These are phyloP conservation scores for Centrapalus pauciflorus DNA, from an alignment of 129 eudicot species.

Conservation along the genomic window DNA sequence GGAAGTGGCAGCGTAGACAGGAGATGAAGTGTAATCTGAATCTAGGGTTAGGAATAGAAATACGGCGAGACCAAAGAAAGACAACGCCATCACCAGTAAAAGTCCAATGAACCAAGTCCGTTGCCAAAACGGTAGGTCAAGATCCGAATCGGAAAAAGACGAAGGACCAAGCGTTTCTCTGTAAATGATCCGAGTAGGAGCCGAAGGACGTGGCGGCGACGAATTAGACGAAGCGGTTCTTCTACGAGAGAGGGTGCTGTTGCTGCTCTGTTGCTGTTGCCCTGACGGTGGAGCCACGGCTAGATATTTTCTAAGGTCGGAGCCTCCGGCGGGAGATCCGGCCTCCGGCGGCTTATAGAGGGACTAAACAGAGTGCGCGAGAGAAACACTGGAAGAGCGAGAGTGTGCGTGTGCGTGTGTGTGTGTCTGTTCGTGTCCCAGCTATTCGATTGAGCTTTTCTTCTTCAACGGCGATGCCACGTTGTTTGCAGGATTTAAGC, in stretches of 20 bases:
- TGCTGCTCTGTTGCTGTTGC: constrained; percentile 36
- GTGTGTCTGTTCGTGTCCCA: neutral
- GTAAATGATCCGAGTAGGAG: constrained; percentile 62
- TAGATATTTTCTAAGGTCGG: constrained; percentile 30
- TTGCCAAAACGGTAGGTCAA: constrained; percentile 72
- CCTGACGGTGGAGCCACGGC: constrained; percentile 97
- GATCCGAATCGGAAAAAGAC: constrained; percentile 38
- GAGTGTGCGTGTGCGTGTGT: constrained; percentile 2
- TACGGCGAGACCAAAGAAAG: constrained; percentile 67
- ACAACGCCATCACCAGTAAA: constrained; percentile 60
- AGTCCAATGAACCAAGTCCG: constrained; percentile 74
- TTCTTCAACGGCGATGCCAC: constrained; percentile 31
- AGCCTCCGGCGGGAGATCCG: constrained; percentile 46
- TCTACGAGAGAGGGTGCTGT: constrained; percentile 42
- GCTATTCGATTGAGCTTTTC: neutral
- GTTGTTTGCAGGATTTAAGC: constrained; percentile 16
- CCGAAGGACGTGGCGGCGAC: constrained; percentile 27
- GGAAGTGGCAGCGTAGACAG: constrained; percentile 52
- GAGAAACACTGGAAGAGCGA: neutral
- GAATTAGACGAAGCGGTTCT: constrained; percentile 34
- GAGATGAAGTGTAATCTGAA: constrained; percentile 44
- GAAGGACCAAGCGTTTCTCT: constrained; percentile 34
- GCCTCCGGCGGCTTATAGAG: constrained; percentile 13
- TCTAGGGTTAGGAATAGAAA: constrained; percentile 71
- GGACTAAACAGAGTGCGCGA: neutral